Evolutionary conservation across 2,329 filamentous ascomycete genomes (phyloP), one percentile per base, ranked within the genome.

Genomic region (Ophiostoma montium): DNA sequence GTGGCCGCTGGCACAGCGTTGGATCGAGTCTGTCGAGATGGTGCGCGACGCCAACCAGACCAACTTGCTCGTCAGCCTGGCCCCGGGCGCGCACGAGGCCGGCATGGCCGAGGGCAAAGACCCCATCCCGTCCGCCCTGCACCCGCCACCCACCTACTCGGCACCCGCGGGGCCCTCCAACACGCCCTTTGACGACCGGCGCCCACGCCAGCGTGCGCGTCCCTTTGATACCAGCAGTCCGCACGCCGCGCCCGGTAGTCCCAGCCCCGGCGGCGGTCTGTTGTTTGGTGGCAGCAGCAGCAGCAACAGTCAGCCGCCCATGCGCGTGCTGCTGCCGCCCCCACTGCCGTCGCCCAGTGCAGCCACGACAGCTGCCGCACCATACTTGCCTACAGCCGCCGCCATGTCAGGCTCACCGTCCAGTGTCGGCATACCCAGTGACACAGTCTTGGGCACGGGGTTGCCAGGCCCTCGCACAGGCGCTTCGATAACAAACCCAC

Each of bases 1-100:
- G 9, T 75, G 71, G 71, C 70, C 71, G 1, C 61, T 74, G 6
- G 71, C 71, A 1, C 62, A 62, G 3, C 66, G 68, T 12, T 75
- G 71, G 71, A 63, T 67, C 10, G 67, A 67, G 2, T 64, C 68
- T 0, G 59, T 75, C 1, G 67, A 70, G 45, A 67, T 65, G 33
- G 69, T 71, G 55, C 38, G 47, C 8, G 64, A 64, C 21, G 61
- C 63, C 27, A 68, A 71, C 52, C 63, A 67, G 5, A 65, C 65
- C 47, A 62, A 61, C n/a, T 58, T 63, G 2, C 58, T 65, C 8
- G 60, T 59, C 8, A 44, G 16, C 30, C 30, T 44, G 5, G 42
- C 42, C 10, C 42, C 30, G 15, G 46, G n/a, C 16, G 33, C 49
- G 9, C 61, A 65, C 19, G 67, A 72, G 39, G 66, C 64, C 5